Conservation (phyloP, 2,329 filamentous ascomycete genomes). For the Cryphonectria carpinicola region DNA sequence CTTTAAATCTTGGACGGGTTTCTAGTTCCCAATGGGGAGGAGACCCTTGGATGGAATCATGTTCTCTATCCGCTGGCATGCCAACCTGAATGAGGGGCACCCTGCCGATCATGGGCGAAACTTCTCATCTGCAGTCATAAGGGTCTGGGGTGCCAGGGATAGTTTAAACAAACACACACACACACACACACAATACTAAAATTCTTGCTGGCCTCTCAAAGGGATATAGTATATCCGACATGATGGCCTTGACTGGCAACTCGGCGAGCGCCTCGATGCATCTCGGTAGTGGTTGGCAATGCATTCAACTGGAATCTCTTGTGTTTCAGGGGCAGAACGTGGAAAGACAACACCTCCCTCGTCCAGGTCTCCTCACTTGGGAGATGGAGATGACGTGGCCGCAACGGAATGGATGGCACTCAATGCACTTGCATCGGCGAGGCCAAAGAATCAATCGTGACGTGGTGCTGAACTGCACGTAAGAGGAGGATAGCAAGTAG, state of each 20-base stretch:
- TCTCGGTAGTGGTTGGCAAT: not conserved
- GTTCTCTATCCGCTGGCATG: not conserved
- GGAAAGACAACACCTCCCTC: not conserved
- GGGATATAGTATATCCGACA: not conserved
- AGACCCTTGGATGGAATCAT: conserved; percentile 4
- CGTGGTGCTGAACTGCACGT: not conserved
- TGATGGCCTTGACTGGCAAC: not conserved
- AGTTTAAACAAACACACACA: not conserved
- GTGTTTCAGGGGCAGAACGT: not conserved
- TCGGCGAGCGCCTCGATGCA: not conserved
- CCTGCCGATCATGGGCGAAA: not conserved
- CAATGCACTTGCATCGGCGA: not conserved
- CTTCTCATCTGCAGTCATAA: not conserved
- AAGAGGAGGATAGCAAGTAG: too few relatives aligned
- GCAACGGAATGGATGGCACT: not conserved
- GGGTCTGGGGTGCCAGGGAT: not conserved
- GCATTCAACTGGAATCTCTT: not conserved
- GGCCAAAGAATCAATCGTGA: not conserved
- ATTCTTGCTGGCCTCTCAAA: not conserved
- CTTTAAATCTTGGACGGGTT: not conserved
- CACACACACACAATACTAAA: not conserved
- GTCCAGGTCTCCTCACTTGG: not conserved
- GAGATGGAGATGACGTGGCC: not conserved
- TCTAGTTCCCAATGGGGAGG: not conserved
- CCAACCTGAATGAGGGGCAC: not conserved